Evolutionary conservation across 2,329 filamentous ascomycete genomes (phyloP).

Genomic region (Beauveria brongniartii): DNA sequence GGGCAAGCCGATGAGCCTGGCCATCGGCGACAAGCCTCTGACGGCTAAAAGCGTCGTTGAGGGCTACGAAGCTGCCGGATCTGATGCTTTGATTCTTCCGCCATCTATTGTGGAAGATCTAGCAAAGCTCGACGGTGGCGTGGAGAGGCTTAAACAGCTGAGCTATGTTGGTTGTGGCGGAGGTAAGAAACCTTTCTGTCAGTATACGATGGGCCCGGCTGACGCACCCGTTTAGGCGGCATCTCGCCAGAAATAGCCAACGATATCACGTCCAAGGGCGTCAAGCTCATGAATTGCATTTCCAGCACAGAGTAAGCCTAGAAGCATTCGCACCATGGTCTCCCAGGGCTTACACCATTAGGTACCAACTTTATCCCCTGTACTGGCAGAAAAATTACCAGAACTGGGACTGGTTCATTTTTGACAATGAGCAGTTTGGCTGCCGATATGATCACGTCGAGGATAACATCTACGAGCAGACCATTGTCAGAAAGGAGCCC

Average conservation of each 20-base stretch:
- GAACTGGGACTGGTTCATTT: constrained; percentile 34
- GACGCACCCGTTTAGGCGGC: constrained; percentile 21
- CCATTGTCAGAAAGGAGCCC: constrained; percentile 29
- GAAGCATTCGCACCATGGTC: neutral
- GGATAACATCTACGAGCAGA: constrained; percentile 29
- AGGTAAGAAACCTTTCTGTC: neutral
- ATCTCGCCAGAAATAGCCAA: constrained; percentile 29
- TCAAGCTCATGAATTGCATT: constrained; percentile 28
- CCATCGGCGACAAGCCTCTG: neutral
- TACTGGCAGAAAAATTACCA: constrained; percentile 23
- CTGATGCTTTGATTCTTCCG: neutral
- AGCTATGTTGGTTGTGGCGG: constrained; percentile 6
- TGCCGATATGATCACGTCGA: constrained; percentile 29
- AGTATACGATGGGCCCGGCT: no score
- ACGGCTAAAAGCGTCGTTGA: neutral
- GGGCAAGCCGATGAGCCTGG: neutral
- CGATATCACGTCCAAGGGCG: constrained; percentile 26
- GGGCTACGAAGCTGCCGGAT: constrained; percentile 1
- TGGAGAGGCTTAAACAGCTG: constrained; percentile 1
- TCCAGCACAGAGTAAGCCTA: constrained; percentile 32
- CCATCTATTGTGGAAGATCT: constrained; percentile 11
- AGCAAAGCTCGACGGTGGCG: neutral
- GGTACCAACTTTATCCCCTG: constrained; percentile 25
- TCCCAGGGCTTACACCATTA: constrained; percentile 11
- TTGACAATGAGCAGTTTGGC: constrained; percentile 29